These are phyloP conservation scores for Chenopodium berlandieri DNA, from an alignment of 148 eudicot genomes.

Conservation along the genomic window DNA sequence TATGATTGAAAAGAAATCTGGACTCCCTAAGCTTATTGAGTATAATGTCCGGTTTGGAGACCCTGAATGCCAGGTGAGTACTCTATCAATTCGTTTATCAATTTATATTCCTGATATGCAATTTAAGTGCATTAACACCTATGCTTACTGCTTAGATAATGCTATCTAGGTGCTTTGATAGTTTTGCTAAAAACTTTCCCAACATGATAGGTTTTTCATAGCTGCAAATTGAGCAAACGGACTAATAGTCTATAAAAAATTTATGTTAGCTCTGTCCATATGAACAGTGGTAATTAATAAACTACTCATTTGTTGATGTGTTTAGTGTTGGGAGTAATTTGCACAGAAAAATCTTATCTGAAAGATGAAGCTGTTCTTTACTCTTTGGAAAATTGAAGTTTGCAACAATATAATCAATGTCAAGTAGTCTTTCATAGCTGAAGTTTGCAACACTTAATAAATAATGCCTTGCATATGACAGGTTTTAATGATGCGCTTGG, in stretches of 20 bases:
- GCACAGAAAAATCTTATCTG: neutral
- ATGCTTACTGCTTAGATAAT: neutral
- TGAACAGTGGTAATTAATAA: neutral
- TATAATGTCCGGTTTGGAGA: slow-evolving; percentile 98
- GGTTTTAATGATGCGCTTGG: slow-evolving; percentile 88
- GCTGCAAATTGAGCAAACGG: neutral
- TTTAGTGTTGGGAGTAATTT: neutral
- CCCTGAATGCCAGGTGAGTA: slow-evolving; percentile 96
- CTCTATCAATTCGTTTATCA: neutral
- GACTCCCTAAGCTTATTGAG: slow-evolving; percentile 87
- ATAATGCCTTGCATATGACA: slow-evolving; percentile 14
- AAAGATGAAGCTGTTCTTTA: neutral
- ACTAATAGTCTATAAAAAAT: neutral
- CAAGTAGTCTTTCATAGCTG: neutral
- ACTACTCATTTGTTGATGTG: neutral
- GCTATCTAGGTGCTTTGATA: neutral
- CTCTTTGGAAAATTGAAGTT: neutral
- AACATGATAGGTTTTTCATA: neutral
- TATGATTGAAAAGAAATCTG: slow-evolving; percentile 92
- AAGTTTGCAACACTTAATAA: neutral
- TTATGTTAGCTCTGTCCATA: neutral
- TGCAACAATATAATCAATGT: neutral
- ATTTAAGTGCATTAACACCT: neutral
- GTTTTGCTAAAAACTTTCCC: neutral
- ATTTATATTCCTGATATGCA: neutral